A percentile compares a stretch with the other conserved stretches of the same genome.
Evolutionary conservation across 495 filamentous ascomycete genomes (phyloP).

Genomic region (Podospora pseudopauciseta): DNA sequence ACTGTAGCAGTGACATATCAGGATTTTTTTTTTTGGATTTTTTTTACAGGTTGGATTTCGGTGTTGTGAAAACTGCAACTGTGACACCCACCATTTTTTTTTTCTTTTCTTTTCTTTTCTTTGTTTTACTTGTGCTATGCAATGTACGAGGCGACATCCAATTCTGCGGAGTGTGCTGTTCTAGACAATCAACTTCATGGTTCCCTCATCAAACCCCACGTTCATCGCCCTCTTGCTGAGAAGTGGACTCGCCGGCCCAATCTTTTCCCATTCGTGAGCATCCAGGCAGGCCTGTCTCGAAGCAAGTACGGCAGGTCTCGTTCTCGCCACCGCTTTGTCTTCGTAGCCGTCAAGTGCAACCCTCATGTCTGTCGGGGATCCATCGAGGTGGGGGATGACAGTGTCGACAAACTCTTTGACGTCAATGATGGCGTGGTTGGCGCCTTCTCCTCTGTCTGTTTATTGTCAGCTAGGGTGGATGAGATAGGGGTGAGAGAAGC

Average conservation of each 20-base stretch:
- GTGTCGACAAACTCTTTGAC: slow-evolving; percentile 32
- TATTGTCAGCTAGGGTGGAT: neutral
- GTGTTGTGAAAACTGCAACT: neutral
- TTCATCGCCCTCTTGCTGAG: slow-evolving; percentile 32
- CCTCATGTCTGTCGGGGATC: slow-evolving; percentile 14
- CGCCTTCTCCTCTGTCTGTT: slow-evolving; percentile 44
- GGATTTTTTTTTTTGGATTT: neutral
- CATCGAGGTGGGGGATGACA: slow-evolving; percentile 15
- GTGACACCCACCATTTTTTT: neutral
- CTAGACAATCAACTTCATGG: neutral
- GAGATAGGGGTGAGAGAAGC: neutral
- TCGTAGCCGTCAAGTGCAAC: slow-evolving; percentile 48
- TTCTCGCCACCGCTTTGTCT: slow-evolving; percentile 46
- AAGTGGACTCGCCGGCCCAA: slow-evolving; percentile 33
- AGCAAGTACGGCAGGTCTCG: slow-evolving; percentile 49
- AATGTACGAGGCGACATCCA: neutral
- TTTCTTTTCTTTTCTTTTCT: neutral
- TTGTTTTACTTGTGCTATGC: neutral
- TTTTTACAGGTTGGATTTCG: too few species aligned
- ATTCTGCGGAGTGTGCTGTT: neutral
- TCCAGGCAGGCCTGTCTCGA: slow-evolving; percentile 61
- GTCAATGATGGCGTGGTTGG: slow-evolving; percentile 43
- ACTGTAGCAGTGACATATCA: neutral
- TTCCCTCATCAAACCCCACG: slow-evolving; percentile 29
- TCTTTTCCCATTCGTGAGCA: slow-evolving; percentile 53